A percentile compares a stretch with the other conserved stretches of the same genome.
These are phyloP conservation scores for Boletus rubropictus DNA, from an alignment of 768 basidiomycete genomes.

Conservation along the genomic window DNA sequence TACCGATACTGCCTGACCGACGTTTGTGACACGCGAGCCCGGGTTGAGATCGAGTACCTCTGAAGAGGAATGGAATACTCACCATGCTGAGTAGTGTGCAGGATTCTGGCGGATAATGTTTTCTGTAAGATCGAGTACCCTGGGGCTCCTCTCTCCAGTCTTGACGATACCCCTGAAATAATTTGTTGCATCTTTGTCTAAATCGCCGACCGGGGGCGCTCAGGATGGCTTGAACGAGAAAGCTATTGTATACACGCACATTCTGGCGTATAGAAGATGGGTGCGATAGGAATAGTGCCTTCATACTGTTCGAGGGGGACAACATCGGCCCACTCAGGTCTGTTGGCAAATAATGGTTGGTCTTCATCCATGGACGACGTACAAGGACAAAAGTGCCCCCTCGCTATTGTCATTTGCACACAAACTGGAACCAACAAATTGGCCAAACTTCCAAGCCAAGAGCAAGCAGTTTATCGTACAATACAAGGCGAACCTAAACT, in stretches of 20 bases:
- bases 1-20: slow-evolving; percentile 86
- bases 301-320: slow-evolving; percentile 79
- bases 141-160: slow-evolving; percentile 66
- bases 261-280: slow-evolving; percentile 85
- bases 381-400: neutral
- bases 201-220: slow-evolving; percentile 4
- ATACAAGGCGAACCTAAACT: slow-evolving; percentile 22
- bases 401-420: neutral
- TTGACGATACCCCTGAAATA: slow-evolving; percentile 86
- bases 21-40: neutral
- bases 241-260: slow-evolving; percentile 49
- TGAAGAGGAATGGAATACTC: slow-evolving; percentile 19
- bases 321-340: slow-evolving; percentile 77
- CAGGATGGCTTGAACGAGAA: slow-evolving; percentile 3
- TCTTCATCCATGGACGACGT: slow-evolving; percentile 12
- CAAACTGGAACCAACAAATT: neutral
- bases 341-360: slow-evolving; percentile 46
- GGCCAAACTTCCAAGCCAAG: neutral
- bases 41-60: neutral
- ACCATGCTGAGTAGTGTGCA: slow-evolving; percentile 97
- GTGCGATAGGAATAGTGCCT: slow-evolving; percentile 69
- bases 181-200: slow-evolving; percentile 90
- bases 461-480: slow-evolving; percentile 7
- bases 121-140: slow-evolving; percentile 86
- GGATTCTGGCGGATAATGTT: slow-evolving; percentile 87